These are phyloP conservation scores for Lactuca saligna DNA, from an alignment of 129 eudicot genomes.

Conservation along the genomic window DNA sequence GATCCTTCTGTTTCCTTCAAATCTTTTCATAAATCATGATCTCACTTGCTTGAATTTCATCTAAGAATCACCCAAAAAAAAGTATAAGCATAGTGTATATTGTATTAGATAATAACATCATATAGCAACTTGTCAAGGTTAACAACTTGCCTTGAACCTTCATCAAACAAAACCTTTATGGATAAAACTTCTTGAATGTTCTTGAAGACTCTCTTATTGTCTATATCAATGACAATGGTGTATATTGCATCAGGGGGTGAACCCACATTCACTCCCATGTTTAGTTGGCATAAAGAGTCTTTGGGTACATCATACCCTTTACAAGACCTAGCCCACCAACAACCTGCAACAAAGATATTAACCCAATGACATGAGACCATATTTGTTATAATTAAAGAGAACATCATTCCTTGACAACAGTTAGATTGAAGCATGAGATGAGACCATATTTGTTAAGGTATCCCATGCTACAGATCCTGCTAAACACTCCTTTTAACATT, in stretches of 20 bases:
- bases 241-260: slow-evolving; percentile 94
- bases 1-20: slow-evolving; percentile 88
- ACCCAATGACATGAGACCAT: too few species aligned
- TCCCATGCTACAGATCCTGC: too few species aligned
- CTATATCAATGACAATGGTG: slow-evolving; percentile 86
- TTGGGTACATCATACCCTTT: slow-evolving; percentile 49
- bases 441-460: too few species aligned
- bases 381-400: too few species aligned
- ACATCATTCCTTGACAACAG: too few species aligned
- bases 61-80: slow-evolving; percentile 30
- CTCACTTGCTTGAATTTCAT: slow-evolving; percentile 88
- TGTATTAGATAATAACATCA: background rate
- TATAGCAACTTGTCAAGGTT: slow-evolving; percentile 80
- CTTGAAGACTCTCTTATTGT: slow-evolving; percentile 87
- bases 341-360: too few species aligned
- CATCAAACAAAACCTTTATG: slow-evolving; percentile 77
- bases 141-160: slow-evolving; percentile 85
- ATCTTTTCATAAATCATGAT: slow-evolving; percentile 88
- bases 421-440: too few species aligned
- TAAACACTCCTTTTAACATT: too few species aligned
- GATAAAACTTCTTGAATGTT: slow-evolving; percentile 93
- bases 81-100: too few species aligned
- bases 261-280: slow-evolving; percentile 68
- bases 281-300: slow-evolving; percentile 84
- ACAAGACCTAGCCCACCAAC: too few species aligned